Evolutionary conservation across 805 yeast genomes (phyloP).

Genomic region (Vanderwaltozyma verrucispora): DNA sequence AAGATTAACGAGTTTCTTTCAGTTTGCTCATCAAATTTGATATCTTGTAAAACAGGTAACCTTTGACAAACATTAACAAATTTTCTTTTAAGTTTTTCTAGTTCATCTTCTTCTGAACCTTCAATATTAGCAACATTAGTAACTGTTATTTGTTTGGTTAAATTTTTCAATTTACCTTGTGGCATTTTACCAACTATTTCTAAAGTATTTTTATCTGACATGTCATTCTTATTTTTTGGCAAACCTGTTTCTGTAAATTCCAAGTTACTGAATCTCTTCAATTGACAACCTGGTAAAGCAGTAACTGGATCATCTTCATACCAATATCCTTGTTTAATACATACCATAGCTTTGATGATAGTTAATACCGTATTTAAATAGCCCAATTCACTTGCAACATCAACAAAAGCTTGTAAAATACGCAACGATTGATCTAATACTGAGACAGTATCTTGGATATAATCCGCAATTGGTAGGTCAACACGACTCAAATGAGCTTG

Average conservation of each 20-base stretch:
- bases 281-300: slow-evolving; percentile 29
- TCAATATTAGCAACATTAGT: slow-evolving; percentile 23
- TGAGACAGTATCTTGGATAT: slow-evolving; percentile 84
- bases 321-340: slow-evolving; percentile 85
- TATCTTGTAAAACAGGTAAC: slow-evolving; percentile 48
- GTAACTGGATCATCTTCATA: slow-evolving; percentile 63
- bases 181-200: slow-evolving; percentile 36
- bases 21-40: slow-evolving; percentile 34
- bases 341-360: slow-evolving; percentile 64
- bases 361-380: slow-evolving; percentile 49
- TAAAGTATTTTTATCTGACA: slow-evolving; percentile 21
- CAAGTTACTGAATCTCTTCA: slow-evolving; percentile 23
- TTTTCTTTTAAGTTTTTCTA: slow-evolving; percentile 32
- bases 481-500: slow-evolving; percentile 78
- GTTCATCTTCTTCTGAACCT: slow-evolving; percentile 7
- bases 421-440: slow-evolving; percentile 92
- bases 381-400: slow-evolving; percentile 79
- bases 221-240: slow-evolving; percentile 1
- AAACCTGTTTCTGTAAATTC: slow-evolving; percentile 17
- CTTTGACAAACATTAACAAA: slow-evolving; percentile 44
- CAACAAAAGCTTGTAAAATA: slow-evolving; percentile 85
- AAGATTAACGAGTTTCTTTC: slow-evolving; percentile 31
- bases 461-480: slow-evolving; percentile 90
- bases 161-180: slow-evolving; percentile 20
- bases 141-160: slow-evolving; percentile 27